Conservation (phyloP, 2,329 filamentous ascomycete species). For the Diaporthe vaccinii region DNA sequence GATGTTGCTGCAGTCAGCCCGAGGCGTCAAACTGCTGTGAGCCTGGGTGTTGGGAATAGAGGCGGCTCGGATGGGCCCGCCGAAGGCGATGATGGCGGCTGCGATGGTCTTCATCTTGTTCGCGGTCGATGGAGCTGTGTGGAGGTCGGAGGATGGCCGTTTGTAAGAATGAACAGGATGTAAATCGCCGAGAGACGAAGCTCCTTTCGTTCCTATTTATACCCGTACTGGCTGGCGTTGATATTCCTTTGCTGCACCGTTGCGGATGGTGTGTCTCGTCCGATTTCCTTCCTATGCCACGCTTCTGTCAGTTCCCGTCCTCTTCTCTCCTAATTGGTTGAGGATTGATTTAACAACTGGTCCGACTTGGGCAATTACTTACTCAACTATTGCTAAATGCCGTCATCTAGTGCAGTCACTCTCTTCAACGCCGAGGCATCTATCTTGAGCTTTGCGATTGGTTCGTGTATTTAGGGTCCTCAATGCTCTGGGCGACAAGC, state of each 20-base stretch:
- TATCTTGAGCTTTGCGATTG: conserved; percentile 3
- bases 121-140: background rate
- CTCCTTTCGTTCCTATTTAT: background rate
- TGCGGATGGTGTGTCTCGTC: background rate
- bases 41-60: background rate
- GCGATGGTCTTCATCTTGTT: conserved; percentile 7
- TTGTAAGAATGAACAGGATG: background rate
- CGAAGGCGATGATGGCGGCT: background rate
- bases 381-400: background rate
- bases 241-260: background rate
- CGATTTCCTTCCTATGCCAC: background rate
- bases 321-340: background rate
- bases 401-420: background rate
- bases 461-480: background rate
- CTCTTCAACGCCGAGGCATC: background rate
- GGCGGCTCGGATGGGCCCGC: background rate
- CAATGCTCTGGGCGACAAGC: background rate
- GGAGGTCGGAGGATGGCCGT: too few species aligned
- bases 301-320: too few species aligned
- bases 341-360: too few species aligned
- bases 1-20: conserved; percentile 25
- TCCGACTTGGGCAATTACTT: background rate
- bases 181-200: too few species aligned
- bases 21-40: background rate
- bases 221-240: background rate